These are phyloP conservation scores for Linum tenue DNA, from an alignment of 345 rosid species.

Conservation along the genomic window DNA sequence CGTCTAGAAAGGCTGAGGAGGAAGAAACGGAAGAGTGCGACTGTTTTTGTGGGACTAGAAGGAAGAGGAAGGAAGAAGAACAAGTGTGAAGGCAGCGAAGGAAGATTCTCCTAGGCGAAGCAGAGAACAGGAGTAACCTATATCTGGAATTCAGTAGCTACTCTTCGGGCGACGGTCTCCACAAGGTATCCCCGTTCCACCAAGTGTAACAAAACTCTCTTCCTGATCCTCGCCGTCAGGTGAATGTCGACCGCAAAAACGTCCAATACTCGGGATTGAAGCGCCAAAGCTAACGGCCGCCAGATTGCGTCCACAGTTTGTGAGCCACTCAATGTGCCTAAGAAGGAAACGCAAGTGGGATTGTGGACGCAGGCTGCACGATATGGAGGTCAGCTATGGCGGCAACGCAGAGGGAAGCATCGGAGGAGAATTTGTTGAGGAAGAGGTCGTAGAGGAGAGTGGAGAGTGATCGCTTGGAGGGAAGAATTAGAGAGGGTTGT, in stretches of 20 bases:
- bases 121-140: no score
- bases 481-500: slow-evolving; percentile 87
- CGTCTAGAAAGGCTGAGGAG: no score
- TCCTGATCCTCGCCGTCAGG: slow-evolving; percentile 84
- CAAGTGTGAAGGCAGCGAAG: no score
- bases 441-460: slow-evolving; percentile 91
- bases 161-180: no score
- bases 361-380: slow-evolving; percentile 76
- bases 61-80: no score
- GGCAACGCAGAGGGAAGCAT: slow-evolving; percentile 62
- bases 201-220: slow-evolving; percentile 76
- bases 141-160: no score
- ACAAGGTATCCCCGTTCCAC: no score
- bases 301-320: slow-evolving; percentile 70
- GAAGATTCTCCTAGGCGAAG: no score
- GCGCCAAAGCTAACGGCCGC: slow-evolving; percentile 77
- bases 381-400: slow-evolving; percentile 90
- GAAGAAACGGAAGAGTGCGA: no score
- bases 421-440: slow-evolving; percentile 68
- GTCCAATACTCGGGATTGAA: slow-evolving; percentile 85
- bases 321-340: slow-evolving; percentile 92
- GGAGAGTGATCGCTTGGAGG: slow-evolving; percentile 76
- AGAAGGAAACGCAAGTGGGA: slow-evolving; percentile 88
- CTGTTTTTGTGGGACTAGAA: no score
- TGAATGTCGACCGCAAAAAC: slow-evolving; percentile 92